Base-by-base conservation (phyloP, 371 early-diverging fungal species). In the Lichtheimia ornata region DNA sequence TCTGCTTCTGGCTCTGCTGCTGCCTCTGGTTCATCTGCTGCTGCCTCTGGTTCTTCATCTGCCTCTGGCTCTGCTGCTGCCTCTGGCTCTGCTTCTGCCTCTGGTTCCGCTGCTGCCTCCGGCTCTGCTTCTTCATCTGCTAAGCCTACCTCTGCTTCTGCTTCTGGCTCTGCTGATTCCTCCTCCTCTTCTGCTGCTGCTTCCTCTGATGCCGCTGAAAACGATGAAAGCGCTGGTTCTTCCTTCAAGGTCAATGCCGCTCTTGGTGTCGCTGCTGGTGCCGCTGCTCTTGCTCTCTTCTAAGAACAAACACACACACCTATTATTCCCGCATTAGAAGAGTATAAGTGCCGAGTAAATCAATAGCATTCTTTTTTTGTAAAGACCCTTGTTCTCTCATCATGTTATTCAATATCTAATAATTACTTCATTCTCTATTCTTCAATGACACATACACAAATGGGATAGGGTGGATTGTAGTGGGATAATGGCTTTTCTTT, bases 1-100 rank as follows among this genome's bases (percentile, higher is more conserved):
- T 18, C 18, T 3, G 47, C n/a, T 9, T 47, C 47, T n/a, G 47
- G n/a, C 17, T 47, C 47, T 47, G 71, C 65, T 54, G 62, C 62
- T 52, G 55, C 64, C 24, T 59, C 67, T 5, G 28, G 7, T 28
- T 4, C 5, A 0, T 35, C 35, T 35, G 6, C 35, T 25, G 71
- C 65, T 47, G 41, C 54, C 42, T 40, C 54, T 40, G 22, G 22
- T 12, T 15, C 63, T 20, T 25, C 53, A 41, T 17, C 41, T 41
- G 27, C 53, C 14, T 42, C 45, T 9, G 60, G 55, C 14, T 45
- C 58, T 45, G 53, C 53, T n/a, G 28, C 58, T 50, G n/a, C 47
- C 11, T 47, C 35, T 11, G 35, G 11, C 11, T 35, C 35, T 35
- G 35, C n/a, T 20, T n/a, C 50, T 28, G 18, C 67, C 50, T 15